Evolutionary conservation across 1,284 basidiomycete genomes (phyloP).

Genomic region (Inonotus hispidus): DNA sequence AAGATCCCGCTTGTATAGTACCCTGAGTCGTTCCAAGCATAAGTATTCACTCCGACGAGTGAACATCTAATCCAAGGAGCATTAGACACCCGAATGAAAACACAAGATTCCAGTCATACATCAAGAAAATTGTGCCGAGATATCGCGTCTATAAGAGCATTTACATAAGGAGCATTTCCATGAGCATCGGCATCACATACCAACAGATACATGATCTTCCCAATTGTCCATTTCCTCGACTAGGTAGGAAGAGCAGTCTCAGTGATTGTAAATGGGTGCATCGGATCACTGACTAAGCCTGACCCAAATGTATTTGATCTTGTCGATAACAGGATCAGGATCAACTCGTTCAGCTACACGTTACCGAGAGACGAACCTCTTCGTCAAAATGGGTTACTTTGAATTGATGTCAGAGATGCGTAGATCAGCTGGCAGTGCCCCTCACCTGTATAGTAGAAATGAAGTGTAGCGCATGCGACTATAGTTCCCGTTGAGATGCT

Average conservation of each 20-base stretch:
- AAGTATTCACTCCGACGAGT: not conserved
- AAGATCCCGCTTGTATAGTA: too few relatives aligned
- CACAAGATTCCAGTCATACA: not conserved
- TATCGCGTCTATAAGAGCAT: not conserved
- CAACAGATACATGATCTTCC: conserved; percentile 2
- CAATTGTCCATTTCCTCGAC: conserved; percentile 4
- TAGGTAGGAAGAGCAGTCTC: not conserved
- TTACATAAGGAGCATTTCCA: not conserved
- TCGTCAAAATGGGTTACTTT: not conserved
- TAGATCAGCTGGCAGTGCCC: not conserved
- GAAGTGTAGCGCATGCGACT: not conserved
- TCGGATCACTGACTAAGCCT: not conserved
- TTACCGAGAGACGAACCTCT: not conserved
- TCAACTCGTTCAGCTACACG: not conserved
- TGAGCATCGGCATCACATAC: not conserved
- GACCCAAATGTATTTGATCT: conserved; percentile 11
- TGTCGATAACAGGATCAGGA: not conserved
- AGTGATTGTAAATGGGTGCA: not conserved
- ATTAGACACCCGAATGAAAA: not conserved
- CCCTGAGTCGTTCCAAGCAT: not conserved
- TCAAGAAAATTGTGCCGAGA: not conserved
- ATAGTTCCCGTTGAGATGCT: not conserved
- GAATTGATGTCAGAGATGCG: not conserved
- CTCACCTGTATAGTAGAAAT: not conserved
- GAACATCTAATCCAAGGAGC: not conserved